These are phyloP conservation scores for Suhomyces kilbournensis DNA, from an alignment of 805 yeast species.

Conservation along the genomic window DNA sequence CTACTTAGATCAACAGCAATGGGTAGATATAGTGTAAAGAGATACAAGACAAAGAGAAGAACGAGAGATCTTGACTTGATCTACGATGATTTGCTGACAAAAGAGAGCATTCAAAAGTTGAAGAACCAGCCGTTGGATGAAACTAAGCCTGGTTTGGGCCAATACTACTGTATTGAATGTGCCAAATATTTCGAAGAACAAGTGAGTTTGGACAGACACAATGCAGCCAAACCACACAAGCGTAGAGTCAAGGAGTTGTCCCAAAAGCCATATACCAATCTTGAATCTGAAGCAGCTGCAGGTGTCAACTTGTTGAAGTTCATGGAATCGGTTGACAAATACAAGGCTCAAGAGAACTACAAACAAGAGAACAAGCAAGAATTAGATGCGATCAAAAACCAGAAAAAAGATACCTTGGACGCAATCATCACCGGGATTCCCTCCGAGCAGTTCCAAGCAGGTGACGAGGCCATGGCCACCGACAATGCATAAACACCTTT, in stretches of 20 bases:
- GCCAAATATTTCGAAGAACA: slow-evolving; percentile 87
- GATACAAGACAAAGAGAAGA: slow-evolving; percentile 89
- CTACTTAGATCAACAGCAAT: slow-evolving; percentile 32
- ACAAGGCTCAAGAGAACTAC: slow-evolving; percentile 43
- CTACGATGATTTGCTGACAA: slow-evolving; percentile 65
- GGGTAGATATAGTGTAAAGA: slow-evolving; percentile 85
- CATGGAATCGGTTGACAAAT: slow-evolving; percentile 58
- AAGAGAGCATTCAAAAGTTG: slow-evolving; percentile 59
- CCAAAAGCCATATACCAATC: slow-evolving; percentile 78
- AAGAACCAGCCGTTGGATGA: slow-evolving; percentile 87
- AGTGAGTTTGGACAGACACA: slow-evolving; percentile 67
- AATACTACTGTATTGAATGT: slow-evolving; percentile 91
- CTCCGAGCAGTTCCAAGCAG: slow-evolving; percentile 7
- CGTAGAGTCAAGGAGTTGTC: slow-evolving; percentile 76
- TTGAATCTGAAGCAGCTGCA: slow-evolving; percentile 88
- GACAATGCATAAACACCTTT: not conserved
- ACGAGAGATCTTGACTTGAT: slow-evolving; percentile 82
- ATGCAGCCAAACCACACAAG: slow-evolving; percentile 76
- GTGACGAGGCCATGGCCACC: not conserved
- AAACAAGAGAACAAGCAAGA: slow-evolving; percentile 46
- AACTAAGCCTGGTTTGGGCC: slow-evolving; percentile 90
- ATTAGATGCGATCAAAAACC: slow-evolving; percentile 30
- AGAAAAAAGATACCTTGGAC: slow-evolving; percentile 39
- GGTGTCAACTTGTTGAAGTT: slow-evolving; percentile 74
- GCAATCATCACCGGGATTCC: slow-evolving; percentile 16